A percentile compares a stretch with the other conserved stretches of the same genome.
phyloP scores from a whole-genome alignment of 2,329 filamentous ascomycete species.

The Graphilbum sp. region DNA sequence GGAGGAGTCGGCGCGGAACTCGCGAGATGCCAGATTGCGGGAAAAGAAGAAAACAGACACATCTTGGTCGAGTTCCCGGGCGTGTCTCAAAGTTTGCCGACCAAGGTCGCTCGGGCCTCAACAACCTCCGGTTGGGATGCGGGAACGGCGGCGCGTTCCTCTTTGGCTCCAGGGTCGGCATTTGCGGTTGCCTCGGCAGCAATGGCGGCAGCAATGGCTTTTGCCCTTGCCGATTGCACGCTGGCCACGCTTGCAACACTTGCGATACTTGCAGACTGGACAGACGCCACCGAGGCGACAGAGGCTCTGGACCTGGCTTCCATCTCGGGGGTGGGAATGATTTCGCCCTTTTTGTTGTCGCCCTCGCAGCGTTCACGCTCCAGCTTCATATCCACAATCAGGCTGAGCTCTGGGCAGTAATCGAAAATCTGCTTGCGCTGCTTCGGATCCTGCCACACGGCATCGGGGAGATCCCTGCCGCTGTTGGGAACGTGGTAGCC shows the following conservation, averaged over 20 bases:
- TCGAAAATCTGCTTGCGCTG: constrained; percentile 31
- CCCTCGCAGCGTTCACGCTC: constrained; percentile 28
- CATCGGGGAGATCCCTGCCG: constrained; percentile 22
- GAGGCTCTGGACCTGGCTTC: not conserved
- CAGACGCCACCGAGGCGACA: not conserved
- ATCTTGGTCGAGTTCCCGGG: too few relatives aligned
- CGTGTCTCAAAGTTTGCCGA: not conserved
- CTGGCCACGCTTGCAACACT: constrained; percentile 1
- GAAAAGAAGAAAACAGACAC: too few relatives aligned
- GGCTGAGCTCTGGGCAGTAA: constrained; percentile 38
- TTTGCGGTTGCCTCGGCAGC: not conserved
- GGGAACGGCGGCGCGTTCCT: not conserved
- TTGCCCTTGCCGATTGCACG: not conserved
- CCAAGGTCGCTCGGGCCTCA: not conserved
- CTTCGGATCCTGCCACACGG: constrained; percentile 28
- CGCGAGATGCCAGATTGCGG: too few relatives aligned
- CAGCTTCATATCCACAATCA: constrained; percentile 41
- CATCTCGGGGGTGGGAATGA: constrained; percentile 7
- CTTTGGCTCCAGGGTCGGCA: constrained; percentile 5
- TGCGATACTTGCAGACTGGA: not conserved
- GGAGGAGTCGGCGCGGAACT: too few relatives aligned
- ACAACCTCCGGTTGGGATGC: not conserved
- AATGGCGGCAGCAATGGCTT: not conserved
- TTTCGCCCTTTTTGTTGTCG: constrained; percentile 16
- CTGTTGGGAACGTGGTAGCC: constrained; percentile 34